Base-by-base conservation (phyloP, 306 rosid species). In the Oxytropis ochrocephala region DNA sequence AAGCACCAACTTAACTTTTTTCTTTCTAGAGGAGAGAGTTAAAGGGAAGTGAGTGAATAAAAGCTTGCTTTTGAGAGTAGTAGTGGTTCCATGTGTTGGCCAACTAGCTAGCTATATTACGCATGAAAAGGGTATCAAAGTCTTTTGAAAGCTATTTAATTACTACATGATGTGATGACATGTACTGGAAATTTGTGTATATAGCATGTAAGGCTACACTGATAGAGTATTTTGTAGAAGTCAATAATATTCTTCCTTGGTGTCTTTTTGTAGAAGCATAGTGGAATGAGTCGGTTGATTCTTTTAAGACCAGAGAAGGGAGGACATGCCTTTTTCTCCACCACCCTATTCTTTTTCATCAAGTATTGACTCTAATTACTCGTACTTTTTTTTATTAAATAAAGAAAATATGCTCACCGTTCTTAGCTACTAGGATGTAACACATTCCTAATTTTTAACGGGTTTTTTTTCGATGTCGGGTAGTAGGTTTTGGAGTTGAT, bases 21-120 rank as follows among this genome's bases (percentile, higher is more conserved):
- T 83, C 82, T 78, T 53, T 61, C 68, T 54, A 75, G 83, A 78
- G 85, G 78, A 62, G 84, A 79, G 81, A 79, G 87, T 84, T 68
- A 87, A 91, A 90, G 79, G 84, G 84, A 74, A 65, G 29, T 1
- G 9, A 77, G 75, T 54, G 78, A 53, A 80, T 66, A 85, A 85
- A 75, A 75, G 81, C 77, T 83, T 78, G 29, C 29, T 17, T 56
- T 74, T 76, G 46, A 86, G 72, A 74, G 85, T 66, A 86, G 81
- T 54, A 81, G 81, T 83, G 51, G 64, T 74, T 88, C 89, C 89
- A 86, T 85, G 86, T 85, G 94, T 78, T 87, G 84, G 85, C 91
- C 94, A 85, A 82, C 91, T 80, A 75, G 84, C 84, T 70, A 62
- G 75, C 69, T 54, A 54, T 80, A 67, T 57, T 43, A 6, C 80